Evolutionary conservation across 2,329 filamentous ascomycete genomes (phyloP), one percentile per base, ranked within the genome.

Genomic region (Harringtonia aguacate): DNA sequence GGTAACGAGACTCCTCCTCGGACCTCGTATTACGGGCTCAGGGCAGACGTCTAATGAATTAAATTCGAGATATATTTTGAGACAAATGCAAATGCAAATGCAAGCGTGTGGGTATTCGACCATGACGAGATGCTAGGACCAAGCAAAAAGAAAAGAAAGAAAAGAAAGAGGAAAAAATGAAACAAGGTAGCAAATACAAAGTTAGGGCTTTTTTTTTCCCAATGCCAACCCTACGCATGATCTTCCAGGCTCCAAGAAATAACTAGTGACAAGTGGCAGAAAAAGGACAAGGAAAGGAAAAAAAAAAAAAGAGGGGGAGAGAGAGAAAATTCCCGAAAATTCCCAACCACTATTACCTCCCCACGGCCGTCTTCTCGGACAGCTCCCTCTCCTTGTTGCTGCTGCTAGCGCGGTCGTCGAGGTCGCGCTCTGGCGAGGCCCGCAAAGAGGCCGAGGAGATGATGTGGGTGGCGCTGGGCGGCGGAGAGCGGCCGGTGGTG

Each of bases 31-130:
- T n/a, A n/a, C n/a, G n/a, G n/a, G n/a, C n/a, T n/a, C n/a, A n/a
- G n/a, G n/a, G n/a, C n/a, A n/a, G n/a, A n/a, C n/a, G n/a, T n/a
- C n/a, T n/a, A n/a, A n/a, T n/a, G n/a, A n/a, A n/a, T 27, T 27
- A 10, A 27, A 27, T 27, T 27, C 24, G 24, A 7, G 24, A 6
- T 27, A 27, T 34, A 15, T 34, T 39, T n/a, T n/a, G n/a, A n/a
- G 36, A 24, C 18, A n/a, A n/a, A n/a, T 27, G 24, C 6, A 27
- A 27, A 27, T 7, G 6, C 7, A 6, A 27, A 27, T 47, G 46
- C 45, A 8, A 47, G 35, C 38, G 39, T 45, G 41, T 36, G 41
- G 41, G 41, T 46, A 48, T 44, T 27, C 12, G 36, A 24, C 13
- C 24, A 30, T 22, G 12, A 7, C 24, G 24, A 27, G 24, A 27